These are phyloP conservation scores for Prillingera fragicola DNA, from an alignment of 1,284 basidiomycete species.

Conservation along the genomic window DNA sequence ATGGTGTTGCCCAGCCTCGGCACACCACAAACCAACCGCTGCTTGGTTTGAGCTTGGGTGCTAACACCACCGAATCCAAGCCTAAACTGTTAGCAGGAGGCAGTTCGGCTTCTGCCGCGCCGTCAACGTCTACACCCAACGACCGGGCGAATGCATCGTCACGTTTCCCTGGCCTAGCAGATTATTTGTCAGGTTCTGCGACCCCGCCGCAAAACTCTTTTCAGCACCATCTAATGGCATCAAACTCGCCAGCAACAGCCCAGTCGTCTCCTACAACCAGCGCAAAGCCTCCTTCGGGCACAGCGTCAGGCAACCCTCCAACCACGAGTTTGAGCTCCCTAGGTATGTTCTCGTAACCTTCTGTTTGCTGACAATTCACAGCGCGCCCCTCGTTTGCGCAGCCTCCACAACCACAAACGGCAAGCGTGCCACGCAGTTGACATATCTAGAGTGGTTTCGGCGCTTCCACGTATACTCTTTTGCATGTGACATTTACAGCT, in stretches of 20 bases:
- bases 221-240: slow-evolving; percentile 15
- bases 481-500: slow-evolving; percentile 5
- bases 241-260: no score
- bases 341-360: no score
- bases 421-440: slow-evolving; percentile 5
- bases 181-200: slow-evolving; percentile 24
- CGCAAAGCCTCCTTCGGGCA: background rate
- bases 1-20: slow-evolving; percentile 4
- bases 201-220: slow-evolving; percentile 16
- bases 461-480: background rate
- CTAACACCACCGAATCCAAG: no score
- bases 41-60: no score
- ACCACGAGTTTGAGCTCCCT: no score
- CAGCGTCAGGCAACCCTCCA: no score
- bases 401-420: slow-evolving; percentile 7
- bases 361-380: slow-evolving; percentile 1
- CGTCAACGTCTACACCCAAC: background rate
- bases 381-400: slow-evolving; percentile 5
- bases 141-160: slow-evolving; percentile 7
- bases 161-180: slow-evolving; percentile 27
- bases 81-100: no score
- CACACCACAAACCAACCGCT: slow-evolving; percentile 4
- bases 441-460: no score
- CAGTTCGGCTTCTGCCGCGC: background rate
- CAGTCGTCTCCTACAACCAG: background rate